Percentiles rank a stretch among this genome's conserved stretches.
These are phyloP conservation scores for Candida gorgasii DNA, from an alignment of 805 yeast species.

Conservation along the genomic window DNA sequence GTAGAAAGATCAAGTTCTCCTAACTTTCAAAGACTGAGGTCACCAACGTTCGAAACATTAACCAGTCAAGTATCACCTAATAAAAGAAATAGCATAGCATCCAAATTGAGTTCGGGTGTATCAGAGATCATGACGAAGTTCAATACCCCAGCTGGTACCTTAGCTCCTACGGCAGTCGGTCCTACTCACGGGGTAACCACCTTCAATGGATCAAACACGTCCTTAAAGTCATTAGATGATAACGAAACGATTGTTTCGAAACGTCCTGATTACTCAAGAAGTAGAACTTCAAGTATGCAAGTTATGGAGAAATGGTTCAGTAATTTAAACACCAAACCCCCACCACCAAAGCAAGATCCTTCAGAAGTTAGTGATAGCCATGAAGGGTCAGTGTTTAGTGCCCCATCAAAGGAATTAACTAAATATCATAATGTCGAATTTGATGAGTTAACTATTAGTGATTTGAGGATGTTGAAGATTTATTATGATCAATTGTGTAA, in stretches of 20 bases:
- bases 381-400: slow-evolving; percentile 23
- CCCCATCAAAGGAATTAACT: slow-evolving; percentile 28
- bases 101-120: slow-evolving; percentile 42
- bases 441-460: slow-evolving; percentile 36
- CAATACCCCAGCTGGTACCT: slow-evolving; percentile 17
- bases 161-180: background rate
- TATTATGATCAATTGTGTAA: slow-evolving; percentile 41
- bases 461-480: slow-evolving; percentile 31
- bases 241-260: slow-evolving; percentile 13
- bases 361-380: slow-evolving; percentile 18
- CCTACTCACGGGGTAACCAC: background rate
- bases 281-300: slow-evolving; percentile 40
- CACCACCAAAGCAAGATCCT: slow-evolving; percentile 6
- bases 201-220: slow-evolving; percentile 27
- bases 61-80: slow-evolving; percentile 16
- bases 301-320: slow-evolving; percentile 47
- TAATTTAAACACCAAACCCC: slow-evolving; percentile 22
- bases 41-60: slow-evolving; percentile 29
- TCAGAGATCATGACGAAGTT: slow-evolving; percentile 44
- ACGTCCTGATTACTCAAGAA: slow-evolving; percentile 28
- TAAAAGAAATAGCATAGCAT: slow-evolving; percentile 35
- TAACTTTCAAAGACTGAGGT: slow-evolving; percentile 36
- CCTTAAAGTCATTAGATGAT: slow-evolving; percentile 35
- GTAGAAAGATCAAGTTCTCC: slow-evolving; percentile 35
- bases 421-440: slow-evolving; percentile 35